Evolutionary conservation across 306 rosid genomes (phyloP).

Genomic region (Fragaria iinumae): DNA sequence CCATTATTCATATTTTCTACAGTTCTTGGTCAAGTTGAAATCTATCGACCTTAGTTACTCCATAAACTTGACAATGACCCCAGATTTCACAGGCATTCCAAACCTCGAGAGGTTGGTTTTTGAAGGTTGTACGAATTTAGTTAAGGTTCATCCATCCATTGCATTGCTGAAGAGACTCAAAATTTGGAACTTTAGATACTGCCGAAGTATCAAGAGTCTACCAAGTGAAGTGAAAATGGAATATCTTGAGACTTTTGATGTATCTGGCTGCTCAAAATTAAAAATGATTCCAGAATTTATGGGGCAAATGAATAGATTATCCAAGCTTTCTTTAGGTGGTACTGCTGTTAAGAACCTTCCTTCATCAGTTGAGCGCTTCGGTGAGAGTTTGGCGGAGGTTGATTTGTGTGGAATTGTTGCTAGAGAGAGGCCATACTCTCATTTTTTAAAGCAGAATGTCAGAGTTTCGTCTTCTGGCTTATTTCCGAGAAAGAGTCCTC

Average conservation of each 20-base stretch:
- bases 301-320: conserved; percentile 7
- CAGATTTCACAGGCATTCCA: conserved; percentile 19
- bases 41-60: conserved; percentile 22
- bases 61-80: conserved; percentile 12
- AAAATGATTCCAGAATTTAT: conserved; percentile 19
- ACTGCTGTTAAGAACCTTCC: conserved; percentile 16
- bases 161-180: conserved; percentile 2
- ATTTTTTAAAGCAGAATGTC: background rate
- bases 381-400: conserved; percentile 11
- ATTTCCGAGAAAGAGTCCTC: background rate
- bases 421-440: background rate
- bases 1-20: background rate
- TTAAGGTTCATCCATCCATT: conserved; percentile 16
- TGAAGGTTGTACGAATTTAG: conserved; percentile 7
- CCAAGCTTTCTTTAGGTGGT: background rate
- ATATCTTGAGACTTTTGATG: conserved; percentile 12
- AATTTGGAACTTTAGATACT: background rate
- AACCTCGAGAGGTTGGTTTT: conserved; percentile 16
- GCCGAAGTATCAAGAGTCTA: conserved; percentile 9
- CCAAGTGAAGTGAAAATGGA: conserved; percentile 1
- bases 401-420: conserved; percentile 2
- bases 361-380: conserved; percentile 4
- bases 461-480: background rate
- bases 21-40: conserved; percentile 18
- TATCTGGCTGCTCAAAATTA: conserved; percentile 20